Conservation (phyloP, 164 flowering plant genomes). For the Vitis rotundifolia region DNA sequence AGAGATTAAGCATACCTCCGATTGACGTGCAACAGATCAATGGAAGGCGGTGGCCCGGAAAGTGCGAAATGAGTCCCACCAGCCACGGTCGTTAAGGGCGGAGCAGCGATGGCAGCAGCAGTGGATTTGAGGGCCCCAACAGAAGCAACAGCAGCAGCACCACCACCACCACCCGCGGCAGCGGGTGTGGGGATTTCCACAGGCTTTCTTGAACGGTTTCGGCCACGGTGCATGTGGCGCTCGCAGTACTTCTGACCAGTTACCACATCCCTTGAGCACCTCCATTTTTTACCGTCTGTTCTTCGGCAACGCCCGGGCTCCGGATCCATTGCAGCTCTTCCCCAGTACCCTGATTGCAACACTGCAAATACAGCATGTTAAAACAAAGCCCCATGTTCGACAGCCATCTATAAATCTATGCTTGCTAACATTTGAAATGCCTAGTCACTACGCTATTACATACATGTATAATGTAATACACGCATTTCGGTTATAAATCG, state of each 20-base stretch:
- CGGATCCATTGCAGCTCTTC: slow-evolving; percentile 70
- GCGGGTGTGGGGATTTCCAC: slow-evolving; percentile 77
- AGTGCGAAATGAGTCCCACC: slow-evolving; percentile 31
- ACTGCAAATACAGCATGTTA: slow-evolving; percentile 26
- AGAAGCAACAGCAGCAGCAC: slow-evolving; percentile 8
- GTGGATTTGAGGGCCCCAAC: slow-evolving; percentile 15
- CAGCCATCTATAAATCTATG: too few species aligned
- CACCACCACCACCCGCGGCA: slow-evolving; percentile 13
- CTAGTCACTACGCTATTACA: too few species aligned
- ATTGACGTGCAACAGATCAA: slow-evolving; percentile 48
- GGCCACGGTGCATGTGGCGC: slow-evolving; percentile 94
- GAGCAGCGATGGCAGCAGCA: slow-evolving; percentile 12
- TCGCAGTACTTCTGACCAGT: slow-evolving; percentile 86
- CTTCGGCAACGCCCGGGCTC: slow-evolving; percentile 96
- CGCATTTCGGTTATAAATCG: too few species aligned
- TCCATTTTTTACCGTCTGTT: slow-evolving; percentile 95
- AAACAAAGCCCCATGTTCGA: background rate
- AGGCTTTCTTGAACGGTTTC: slow-evolving; percentile 99
- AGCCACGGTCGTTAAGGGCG: slow-evolving; percentile 15
- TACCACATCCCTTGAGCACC: slow-evolving; percentile 89
- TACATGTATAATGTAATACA: too few species aligned
- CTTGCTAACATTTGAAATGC: too few species aligned
- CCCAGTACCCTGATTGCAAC: slow-evolving; percentile 80
- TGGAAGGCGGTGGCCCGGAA: slow-evolving; percentile 39
- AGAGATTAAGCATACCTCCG: slow-evolving; percentile 40